Evolutionary conservation across 2,329 filamentous ascomycete genomes (phyloP).

Genomic region (Polychaeton citri): DNA sequence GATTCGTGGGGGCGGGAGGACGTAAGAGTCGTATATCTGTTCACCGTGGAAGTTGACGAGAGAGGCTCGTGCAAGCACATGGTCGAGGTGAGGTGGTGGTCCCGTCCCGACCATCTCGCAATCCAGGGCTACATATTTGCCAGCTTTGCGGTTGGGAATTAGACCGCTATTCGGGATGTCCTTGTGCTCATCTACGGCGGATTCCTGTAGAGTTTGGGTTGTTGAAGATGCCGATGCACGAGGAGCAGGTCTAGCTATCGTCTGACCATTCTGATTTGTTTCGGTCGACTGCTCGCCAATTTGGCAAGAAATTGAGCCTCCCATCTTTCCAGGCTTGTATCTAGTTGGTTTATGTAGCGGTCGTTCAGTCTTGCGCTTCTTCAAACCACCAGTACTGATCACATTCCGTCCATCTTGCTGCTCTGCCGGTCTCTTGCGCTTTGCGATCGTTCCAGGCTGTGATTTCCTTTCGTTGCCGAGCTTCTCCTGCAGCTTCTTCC

Average conservation of each 20-base stretch:
- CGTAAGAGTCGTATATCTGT: conserved; percentile 89
- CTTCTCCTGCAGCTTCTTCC: conserved; percentile 62
- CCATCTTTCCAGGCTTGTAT: conserved; percentile 38
- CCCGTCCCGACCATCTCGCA: conserved; percentile 97
- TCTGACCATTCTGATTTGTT: conserved; percentile 33
- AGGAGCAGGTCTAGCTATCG: conserved; percentile 48
- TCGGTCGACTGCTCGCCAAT: conserved; percentile 22
- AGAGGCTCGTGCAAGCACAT: conserved; percentile 73
- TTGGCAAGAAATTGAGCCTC: conserved; percentile 22
- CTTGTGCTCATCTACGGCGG: conserved; percentile 29
- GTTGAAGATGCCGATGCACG: conserved; percentile 46
- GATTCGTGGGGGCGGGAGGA: conserved; percentile 45
- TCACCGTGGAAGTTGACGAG: conserved; percentile 87
- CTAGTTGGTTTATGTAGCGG: neutral
- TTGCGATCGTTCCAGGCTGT: conserved; percentile 17
- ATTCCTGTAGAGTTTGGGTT: conserved; percentile 45
- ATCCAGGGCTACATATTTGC: conserved; percentile 86
- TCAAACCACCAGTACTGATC: conserved; percentile 5
- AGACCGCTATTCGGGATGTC: conserved; percentile 31
- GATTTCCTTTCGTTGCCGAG: conserved; percentile 23
- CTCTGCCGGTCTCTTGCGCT: conserved; percentile 19
- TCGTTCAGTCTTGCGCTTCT: conserved; percentile 8
- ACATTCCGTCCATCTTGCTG: conserved; percentile 7
- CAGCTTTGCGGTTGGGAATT: conserved; percentile 48
- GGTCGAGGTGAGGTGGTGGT: conserved; percentile 47